Evolutionary conservation across 441 rosid species (phyloP).

Genomic region (Corymbia citriodora): DNA sequence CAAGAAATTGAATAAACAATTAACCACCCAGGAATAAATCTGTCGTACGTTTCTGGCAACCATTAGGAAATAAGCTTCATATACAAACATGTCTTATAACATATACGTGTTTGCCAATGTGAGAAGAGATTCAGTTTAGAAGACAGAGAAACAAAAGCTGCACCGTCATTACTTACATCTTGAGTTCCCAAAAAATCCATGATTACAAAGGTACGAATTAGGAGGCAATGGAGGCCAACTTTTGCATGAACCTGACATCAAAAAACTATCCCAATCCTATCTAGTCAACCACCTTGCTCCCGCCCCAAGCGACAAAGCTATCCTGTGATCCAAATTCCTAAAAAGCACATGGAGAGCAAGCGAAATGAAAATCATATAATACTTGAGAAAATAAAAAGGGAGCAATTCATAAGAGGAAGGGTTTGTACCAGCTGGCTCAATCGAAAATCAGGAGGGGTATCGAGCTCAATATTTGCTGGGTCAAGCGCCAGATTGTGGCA

Average conservation of each 20-base stretch:
- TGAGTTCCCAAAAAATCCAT: background rate
- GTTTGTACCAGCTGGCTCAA: conserved; percentile 88
- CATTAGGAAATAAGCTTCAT: background rate
- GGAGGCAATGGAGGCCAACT: background rate
- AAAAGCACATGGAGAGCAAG: background rate
- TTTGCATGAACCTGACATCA: background rate
- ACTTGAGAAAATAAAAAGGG: background rate
- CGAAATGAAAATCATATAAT: background rate
- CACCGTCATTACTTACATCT: background rate
- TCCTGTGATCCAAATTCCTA: conserved; percentile 96
- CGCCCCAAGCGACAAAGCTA: conserved; percentile 79
- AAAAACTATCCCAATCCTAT: background rate
- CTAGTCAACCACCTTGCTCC: conserved; percentile 31
- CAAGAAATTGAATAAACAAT: background rate
- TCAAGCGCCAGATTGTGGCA: conserved; percentile 70
- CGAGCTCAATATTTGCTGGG: conserved; percentile 73
- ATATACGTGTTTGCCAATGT: background rate
- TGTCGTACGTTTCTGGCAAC: background rate
- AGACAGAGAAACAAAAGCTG: background rate
- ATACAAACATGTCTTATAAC: background rate
- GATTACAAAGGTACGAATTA: background rate
- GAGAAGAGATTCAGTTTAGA: background rate
- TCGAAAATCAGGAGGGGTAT: conserved; percentile 90
- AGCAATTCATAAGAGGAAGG: background rate
- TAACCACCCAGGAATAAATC: background rate